phyloP scores from a whole-genome alignment of 371 early-diverging fungal genomes.

The Hamiltosporidium magnivora region DNA sequence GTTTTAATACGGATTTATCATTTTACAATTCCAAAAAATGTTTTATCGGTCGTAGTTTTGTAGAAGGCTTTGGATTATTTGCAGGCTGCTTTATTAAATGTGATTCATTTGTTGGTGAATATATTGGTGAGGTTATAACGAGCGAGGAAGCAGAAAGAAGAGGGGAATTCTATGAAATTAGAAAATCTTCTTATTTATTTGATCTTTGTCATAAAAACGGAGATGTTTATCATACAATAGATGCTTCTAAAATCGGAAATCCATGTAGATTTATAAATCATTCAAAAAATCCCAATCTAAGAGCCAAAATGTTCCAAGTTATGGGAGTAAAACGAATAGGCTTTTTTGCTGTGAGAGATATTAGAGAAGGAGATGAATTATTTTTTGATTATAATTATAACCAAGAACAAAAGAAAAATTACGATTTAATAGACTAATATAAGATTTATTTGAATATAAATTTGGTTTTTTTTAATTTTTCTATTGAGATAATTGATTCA shows the following conservation, averaged over 20 bases:
- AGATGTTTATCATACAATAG: slow-evolving; percentile 15
- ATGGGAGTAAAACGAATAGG: slow-evolving; percentile 25
- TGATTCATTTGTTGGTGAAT: slow-evolving; percentile 41
- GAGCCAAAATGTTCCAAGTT: slow-evolving; percentile 6
- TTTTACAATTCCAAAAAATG: slow-evolving; percentile 1
- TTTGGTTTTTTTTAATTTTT: too few relatives aligned
- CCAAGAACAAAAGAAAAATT: slow-evolving; percentile 14
- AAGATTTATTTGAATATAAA: too few relatives aligned
- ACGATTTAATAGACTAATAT: background rate
- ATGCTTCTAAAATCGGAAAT: slow-evolving; percentile 45
- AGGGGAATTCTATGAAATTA: slow-evolving; percentile 45
- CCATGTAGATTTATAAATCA: slow-evolving; percentile 47
- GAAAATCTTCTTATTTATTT: slow-evolving; percentile 37
- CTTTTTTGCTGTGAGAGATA: slow-evolving; percentile 36
- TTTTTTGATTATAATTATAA: slow-evolving; percentile 45
- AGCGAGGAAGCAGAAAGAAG: slow-evolving; percentile 43
- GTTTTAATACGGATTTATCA: slow-evolving; percentile 8
- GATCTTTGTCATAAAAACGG: slow-evolving; percentile 19
- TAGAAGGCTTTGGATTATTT: slow-evolving; percentile 42
- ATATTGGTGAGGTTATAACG: slow-evolving; percentile 44
- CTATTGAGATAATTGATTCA: too few relatives aligned
- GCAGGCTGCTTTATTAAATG: slow-evolving; percentile 22
- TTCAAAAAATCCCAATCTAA: slow-evolving; percentile 26
- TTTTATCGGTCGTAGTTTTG: slow-evolving; percentile 5
- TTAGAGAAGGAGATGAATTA: slow-evolving; percentile 35